Percentiles rank a stretch among this genome's conserved stretches.
Conservation (phyloP, 352 stramenopile genomes). For the Bremia lactucae region DNA sequence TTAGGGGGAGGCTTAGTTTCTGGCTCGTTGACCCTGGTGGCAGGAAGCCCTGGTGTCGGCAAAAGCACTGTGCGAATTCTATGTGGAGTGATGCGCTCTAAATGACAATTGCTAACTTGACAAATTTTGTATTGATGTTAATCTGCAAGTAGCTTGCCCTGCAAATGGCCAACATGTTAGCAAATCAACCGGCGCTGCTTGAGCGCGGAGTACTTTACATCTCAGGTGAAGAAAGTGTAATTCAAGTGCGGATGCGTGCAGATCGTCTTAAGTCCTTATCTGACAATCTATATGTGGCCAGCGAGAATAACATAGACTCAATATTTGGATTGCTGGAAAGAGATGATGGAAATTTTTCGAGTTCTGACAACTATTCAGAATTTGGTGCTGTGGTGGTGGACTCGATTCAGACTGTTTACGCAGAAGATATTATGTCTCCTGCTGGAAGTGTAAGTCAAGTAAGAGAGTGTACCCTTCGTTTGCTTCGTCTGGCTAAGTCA, state of each 20-base stretch:
- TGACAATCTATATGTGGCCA: constrained; percentile 65
- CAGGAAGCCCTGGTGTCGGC: constrained; percentile 90
- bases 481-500: constrained; percentile 91
- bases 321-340: constrained; percentile 51
- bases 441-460: constrained; percentile 89
- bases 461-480: constrained; percentile 89
- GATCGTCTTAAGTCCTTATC: constrained; percentile 68
- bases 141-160: constrained; percentile 65
- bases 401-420: constrained; percentile 95
- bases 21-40: constrained; percentile 91
- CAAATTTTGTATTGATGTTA: neutral
- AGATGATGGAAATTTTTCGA: constrained; percentile 1
- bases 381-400: constrained; percentile 88
- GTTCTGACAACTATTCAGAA: constrained; percentile 1
- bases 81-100: neutral
- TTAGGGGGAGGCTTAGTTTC: constrained; percentile 93
- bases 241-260: constrained; percentile 91
- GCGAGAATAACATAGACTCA: constrained; percentile 75
- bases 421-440: constrained; percentile 64
- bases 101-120: neutral
- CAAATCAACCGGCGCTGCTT: constrained; percentile 7
- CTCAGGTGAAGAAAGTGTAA: constrained; percentile 93
- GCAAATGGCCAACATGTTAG: constrained; percentile 88
- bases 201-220: constrained; percentile 87
- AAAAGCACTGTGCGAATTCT: constrained; percentile 70